phyloP scores from a whole-genome alignment of 345 rosid species.

The Cardiospermum halicacabum region DNA sequence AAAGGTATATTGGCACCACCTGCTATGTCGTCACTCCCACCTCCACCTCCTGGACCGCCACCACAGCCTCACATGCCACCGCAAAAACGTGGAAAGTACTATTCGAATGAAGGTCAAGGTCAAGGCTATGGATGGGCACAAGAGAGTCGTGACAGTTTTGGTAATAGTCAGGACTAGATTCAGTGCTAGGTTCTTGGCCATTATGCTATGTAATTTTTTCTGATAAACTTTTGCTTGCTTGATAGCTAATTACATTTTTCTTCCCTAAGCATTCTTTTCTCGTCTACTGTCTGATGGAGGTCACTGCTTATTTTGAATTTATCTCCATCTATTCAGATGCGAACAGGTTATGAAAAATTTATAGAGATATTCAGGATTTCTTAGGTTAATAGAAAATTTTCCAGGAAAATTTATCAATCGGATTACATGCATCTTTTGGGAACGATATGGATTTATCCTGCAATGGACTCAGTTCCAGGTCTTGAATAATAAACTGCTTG shows the following conservation, averaged over 20 bases:
- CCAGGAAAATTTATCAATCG: not conserved
- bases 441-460: not conserved
- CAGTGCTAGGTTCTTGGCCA: not conserved
- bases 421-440: not conserved
- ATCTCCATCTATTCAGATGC: not conserved
- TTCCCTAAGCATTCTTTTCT: not conserved
- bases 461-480: not conserved
- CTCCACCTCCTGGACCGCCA: constrained; percentile 43
- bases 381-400: not conserved
- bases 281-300: not conserved
- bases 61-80: constrained; percentile 37
- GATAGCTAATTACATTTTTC: constrained; percentile 6
- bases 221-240: not conserved
- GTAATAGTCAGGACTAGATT: constrained; percentile 47
- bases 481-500: not conserved
- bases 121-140: constrained; percentile 73
- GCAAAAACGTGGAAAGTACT: constrained; percentile 50
- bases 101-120: constrained; percentile 45
- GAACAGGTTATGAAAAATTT: not conserved
- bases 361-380: not conserved
- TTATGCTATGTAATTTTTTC: constrained; percentile 12
- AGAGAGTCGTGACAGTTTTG: constrained; percentile 66
- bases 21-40: constrained; percentile 39
- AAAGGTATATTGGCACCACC: constrained; percentile 48
- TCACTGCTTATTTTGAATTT: not conserved